Base-by-base conservation (phyloP, 257 asterid genomes). In the Petrea volubilis region DNA sequence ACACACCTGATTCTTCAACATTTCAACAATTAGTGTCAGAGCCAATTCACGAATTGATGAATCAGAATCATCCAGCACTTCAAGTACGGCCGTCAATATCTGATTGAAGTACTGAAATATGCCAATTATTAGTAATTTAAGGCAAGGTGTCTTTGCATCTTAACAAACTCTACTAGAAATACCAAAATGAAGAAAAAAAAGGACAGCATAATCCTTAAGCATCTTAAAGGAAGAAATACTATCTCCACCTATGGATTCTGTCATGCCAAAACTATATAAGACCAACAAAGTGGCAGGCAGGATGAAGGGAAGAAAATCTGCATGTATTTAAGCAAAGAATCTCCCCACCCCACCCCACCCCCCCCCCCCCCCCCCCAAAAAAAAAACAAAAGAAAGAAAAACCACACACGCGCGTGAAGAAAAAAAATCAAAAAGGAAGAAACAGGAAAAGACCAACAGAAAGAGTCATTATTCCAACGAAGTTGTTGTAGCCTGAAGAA, bases 1-100 rank as follows among this genome's bases (percentile, higher is more conserved):
- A 79, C 67, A 67, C 56, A 92, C 99, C 98, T 95, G 98, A 80
- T 92, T 92, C 86, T 86, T 95, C 82, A 95, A 78, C 96, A 95
- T 88, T 83, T 92, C 98, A 80, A 81, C 79, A 38, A 95, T 82
- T 74, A 95, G 76, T 20, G 94, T 71, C 59, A 92, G 91, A 47
- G 88, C 85, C 83, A 88, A 79, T 85, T 95, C 98, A 20, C 96
- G 87, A 57, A 86, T 82, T 62, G 92, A 87, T 72, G 98, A 82
- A 68, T 92, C 96, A 62, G 89, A 69, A 76, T 92, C 98, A 82
- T 92, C 98, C 89, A 92, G 84, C 79, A 90, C 90, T 79, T 92
- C 99, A 62, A 95, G 91, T 56, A 82, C 92, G 78, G 85, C 93
- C 2, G 98, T 95, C 85, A 95, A 73, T 69, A 95, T 85, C 90